Evolutionary conservation across 352 stramenopile genomes (phyloP).

Genomic region (Saprolegnia diclina): DNA sequence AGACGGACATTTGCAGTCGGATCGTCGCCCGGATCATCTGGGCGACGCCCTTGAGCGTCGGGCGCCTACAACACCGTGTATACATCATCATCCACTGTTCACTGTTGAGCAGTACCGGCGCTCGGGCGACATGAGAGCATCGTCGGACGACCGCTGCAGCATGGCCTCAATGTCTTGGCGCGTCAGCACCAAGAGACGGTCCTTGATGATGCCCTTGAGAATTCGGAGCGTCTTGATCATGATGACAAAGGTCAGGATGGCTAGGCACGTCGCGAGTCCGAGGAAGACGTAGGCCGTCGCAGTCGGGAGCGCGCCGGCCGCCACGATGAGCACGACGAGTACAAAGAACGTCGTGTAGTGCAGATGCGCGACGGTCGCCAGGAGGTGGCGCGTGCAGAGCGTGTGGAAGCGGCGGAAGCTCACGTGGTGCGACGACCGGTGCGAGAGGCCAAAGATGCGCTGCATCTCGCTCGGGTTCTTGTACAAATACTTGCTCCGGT

Average conservation of each 20-base stretch:
- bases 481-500: conserved; percentile 83
- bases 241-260: conserved; percentile 69
- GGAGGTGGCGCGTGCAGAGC: conserved; percentile 81
- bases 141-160: conserved; percentile 4
- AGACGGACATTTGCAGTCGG: conserved; percentile 83
- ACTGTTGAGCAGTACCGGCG: conserved; percentile 10
- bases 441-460: conserved; percentile 58
- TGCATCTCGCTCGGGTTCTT: conserved; percentile 84
- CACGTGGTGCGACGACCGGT: conserved; percentile 19
- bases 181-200: conserved; percentile 67
- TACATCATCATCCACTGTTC: too few species aligned
- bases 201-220: conserved; percentile 73
- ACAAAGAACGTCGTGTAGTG: conserved; percentile 74
- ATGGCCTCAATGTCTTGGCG: conserved; percentile 49
- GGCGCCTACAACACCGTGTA: conserved; percentile 26
- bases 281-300: conserved; percentile 78
- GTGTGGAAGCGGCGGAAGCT: conserved; percentile 64
- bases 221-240: conserved; percentile 83
- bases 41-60: conserved; percentile 49
- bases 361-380: conserved; percentile 76
- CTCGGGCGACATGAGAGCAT: conserved; percentile 5
- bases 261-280: conserved; percentile 43
- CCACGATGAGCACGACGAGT: conserved; percentile 66
- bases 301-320: conserved; percentile 44
- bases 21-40: conserved; percentile 61